These are phyloP conservation scores for Cercophora newfieldiana DNA, from an alignment of 495 filamentous ascomycete genomes.

Conservation along the genomic window DNA sequence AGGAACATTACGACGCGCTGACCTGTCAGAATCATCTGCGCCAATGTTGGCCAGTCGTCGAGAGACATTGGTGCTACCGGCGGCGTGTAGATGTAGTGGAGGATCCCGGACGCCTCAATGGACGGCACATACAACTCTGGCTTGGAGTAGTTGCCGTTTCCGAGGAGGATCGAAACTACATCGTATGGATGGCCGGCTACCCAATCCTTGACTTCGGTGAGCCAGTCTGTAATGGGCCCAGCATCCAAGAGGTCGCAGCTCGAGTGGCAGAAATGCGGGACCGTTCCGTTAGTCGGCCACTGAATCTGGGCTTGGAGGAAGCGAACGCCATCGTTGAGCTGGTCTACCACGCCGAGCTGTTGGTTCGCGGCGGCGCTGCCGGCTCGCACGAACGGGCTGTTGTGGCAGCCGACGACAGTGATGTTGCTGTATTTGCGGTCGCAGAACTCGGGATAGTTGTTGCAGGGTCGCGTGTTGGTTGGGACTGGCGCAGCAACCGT, in stretches of 20 bases:
- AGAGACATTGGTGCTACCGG: constrained; percentile 65
- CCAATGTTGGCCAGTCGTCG: constrained; percentile 82
- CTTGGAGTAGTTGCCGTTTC: constrained; percentile 70
- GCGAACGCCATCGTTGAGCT: constrained; percentile 85
- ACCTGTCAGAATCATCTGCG: constrained; percentile 68
- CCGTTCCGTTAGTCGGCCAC: constrained; percentile 41
- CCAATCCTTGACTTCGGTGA: constrained; percentile 70
- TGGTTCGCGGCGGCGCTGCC: constrained; percentile 82
- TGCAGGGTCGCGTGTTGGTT: constrained; percentile 77
- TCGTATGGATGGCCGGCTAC: constrained; percentile 78
- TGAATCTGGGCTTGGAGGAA: constrained; percentile 85
- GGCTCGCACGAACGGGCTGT: constrained; percentile 74
- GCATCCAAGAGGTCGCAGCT: constrained; percentile 76
- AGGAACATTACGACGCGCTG: constrained; percentile 55
- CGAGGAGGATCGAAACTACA: constrained; percentile 85
- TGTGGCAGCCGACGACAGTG: constrained; percentile 81
- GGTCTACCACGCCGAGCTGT: constrained; percentile 61
- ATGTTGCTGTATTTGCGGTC: constrained; percentile 82
- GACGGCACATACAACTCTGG: constrained; percentile 44
- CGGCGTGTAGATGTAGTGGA: constrained; percentile 70
- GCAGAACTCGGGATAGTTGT: constrained; percentile 84
- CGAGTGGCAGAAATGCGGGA: constrained; percentile 71
- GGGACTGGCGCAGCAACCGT: constrained; percentile 45
- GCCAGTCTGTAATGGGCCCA: constrained; percentile 73
- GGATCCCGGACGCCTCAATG: constrained; percentile 68